Percentiles rank a stretch among this genome's conserved stretches.
Evolutionary conservation across 495 filamentous ascomycete genomes (phyloP).

Genomic region (Lophiostoma macrostomum): DNA sequence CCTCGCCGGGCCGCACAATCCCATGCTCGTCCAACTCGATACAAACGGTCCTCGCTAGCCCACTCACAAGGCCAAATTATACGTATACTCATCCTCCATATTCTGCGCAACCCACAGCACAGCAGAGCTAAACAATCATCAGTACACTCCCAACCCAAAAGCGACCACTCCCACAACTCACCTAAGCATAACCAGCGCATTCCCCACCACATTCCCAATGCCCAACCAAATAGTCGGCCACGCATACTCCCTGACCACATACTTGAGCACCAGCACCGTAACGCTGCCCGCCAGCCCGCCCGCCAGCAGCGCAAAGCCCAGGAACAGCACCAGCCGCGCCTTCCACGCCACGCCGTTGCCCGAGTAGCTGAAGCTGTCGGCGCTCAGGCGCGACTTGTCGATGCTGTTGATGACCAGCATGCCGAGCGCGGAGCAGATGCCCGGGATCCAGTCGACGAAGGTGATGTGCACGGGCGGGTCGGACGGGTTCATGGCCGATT

Average conservation of each 20-base stretch:
- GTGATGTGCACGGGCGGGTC: conserved; percentile 71
- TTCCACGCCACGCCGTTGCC: conserved; percentile 93
- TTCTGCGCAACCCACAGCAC: conserved; percentile 98
- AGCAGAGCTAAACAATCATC: conserved; percentile 60
- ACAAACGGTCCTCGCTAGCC: not conserved
- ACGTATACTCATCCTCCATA: conserved; percentile 98
- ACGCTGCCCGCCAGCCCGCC: conserved; percentile 92
- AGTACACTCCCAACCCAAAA: conserved; percentile 11
- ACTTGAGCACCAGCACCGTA: conserved; percentile 87
- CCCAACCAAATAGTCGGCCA: conserved; percentile 89
- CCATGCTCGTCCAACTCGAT: no score
- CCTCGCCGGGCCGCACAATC: no score
- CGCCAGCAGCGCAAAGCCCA: conserved; percentile 91
- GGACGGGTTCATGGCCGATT: conserved; percentile 71
- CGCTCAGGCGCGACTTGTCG: conserved; percentile 82
- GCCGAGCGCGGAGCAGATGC: conserved; percentile 87
- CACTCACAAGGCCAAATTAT: conserved; percentile 81
- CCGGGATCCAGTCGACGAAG: conserved; percentile 98
- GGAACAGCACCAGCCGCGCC: conserved; percentile 88
- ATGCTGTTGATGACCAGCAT: conserved; percentile 99
- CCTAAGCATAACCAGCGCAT: conserved; percentile 84
- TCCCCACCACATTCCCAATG: conserved; percentile 85
- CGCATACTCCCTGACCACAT: conserved; percentile 72
- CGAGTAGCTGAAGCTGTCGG: conserved; percentile 82
- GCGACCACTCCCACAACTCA: conserved; percentile 43